These are phyloP conservation scores for Discostella stelligera DNA, from an alignment of 352 stramenopile genomes.

Conservation along the genomic window DNA sequence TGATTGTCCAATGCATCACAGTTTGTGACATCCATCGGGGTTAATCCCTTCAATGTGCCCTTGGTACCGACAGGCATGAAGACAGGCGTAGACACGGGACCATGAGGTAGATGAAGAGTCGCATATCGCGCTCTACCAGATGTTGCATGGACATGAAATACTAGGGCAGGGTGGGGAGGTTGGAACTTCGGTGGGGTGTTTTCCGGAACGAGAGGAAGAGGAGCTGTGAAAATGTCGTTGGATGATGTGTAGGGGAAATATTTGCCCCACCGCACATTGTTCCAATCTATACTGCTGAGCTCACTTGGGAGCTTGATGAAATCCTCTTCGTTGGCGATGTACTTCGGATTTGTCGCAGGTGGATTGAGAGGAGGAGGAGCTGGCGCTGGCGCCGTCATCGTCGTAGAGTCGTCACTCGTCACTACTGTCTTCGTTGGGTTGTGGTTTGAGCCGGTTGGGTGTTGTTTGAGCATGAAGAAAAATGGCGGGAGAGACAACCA, in stretches of 20 bases:
- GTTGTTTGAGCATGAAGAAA: too few relatives aligned
- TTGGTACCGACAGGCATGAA: slow-evolving; percentile 98
- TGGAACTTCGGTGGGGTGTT: slow-evolving; percentile 51
- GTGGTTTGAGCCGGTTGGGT: too few relatives aligned
- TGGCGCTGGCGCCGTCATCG: not conserved
- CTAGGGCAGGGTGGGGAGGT: slow-evolving; percentile 50
- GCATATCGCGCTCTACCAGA: slow-evolving; percentile 61
- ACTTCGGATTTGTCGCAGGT: slow-evolving; percentile 24
- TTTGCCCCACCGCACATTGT: slow-evolving; percentile 69
- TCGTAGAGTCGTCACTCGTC: not conserved
- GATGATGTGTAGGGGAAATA: slow-evolving; percentile 56
- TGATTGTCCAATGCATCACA: slow-evolving; percentile 57
- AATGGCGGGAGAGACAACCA: too few relatives aligned
- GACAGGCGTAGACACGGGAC: slow-evolving; percentile 87
- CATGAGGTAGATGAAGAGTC: slow-evolving; percentile 64
- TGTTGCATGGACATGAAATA: slow-evolving; percentile 67
- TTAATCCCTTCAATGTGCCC: slow-evolving; percentile 93
- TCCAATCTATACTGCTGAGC: slow-evolving; percentile 66
- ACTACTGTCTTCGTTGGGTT: too few relatives aligned
- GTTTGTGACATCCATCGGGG: slow-evolving; percentile 66
- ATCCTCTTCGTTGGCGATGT: slow-evolving; percentile 40
- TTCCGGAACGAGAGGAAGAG: slow-evolving; percentile 51
- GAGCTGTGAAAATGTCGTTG: not conserved
- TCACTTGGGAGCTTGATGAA: slow-evolving; percentile 74
- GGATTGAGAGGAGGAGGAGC: not conserved